A percentile compares a stretch with the other conserved stretches of the same genome.
Conservation (phyloP, 768 basidiomycete species). For the Strobilomyces echinocephalus region DNA sequence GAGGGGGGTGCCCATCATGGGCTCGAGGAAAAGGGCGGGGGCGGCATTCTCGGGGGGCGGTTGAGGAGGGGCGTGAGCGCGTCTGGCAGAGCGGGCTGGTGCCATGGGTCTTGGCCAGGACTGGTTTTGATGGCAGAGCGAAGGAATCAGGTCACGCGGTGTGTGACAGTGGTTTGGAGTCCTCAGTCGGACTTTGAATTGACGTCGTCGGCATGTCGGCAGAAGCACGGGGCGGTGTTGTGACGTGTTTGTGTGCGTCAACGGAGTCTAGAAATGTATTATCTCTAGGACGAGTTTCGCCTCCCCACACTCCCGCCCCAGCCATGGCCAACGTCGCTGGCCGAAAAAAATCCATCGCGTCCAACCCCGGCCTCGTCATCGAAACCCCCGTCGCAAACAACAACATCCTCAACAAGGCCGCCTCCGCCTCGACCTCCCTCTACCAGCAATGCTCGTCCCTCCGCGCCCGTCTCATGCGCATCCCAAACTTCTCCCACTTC, state of each 20-base stretch:
- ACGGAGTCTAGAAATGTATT: constrained; percentile 32
- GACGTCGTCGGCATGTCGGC: constrained; percentile 4
- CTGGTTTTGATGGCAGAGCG: constrained; percentile 22
- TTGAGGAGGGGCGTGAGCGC: constrained; percentile 36
- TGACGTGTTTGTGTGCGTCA: constrained; percentile 27
- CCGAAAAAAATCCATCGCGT: constrained; percentile 77
- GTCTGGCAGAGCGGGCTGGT: constrained; percentile 64
- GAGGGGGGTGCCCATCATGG: constrained; percentile 74
- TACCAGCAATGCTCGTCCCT: constrained; percentile 88
- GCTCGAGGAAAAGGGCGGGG: constrained; percentile 65
- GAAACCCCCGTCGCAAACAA: constrained; percentile 74
- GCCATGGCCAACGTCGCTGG: constrained; percentile 54
- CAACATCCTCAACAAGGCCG: constrained; percentile 87
- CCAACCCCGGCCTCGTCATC: constrained; percentile 59
- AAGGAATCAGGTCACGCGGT: constrained; percentile 17
- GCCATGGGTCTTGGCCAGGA: constrained; percentile 67
- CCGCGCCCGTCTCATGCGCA: constrained; percentile 70
- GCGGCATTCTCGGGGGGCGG: constrained; percentile 31
- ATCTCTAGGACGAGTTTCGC: constrained; percentile 20
- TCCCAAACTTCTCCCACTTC: constrained; percentile 68
- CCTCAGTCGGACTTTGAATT: constrained; percentile 26
- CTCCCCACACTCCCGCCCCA: constrained; percentile 11
- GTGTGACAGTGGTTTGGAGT: constrained; percentile 27
- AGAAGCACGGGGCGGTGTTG: constrained; percentile 4
- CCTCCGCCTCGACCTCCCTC: constrained; percentile 82